Evolutionary conservation across 1,284 basidiomycete genomes (phyloP).

Genomic region (Ustilago cynodontis): DNA sequence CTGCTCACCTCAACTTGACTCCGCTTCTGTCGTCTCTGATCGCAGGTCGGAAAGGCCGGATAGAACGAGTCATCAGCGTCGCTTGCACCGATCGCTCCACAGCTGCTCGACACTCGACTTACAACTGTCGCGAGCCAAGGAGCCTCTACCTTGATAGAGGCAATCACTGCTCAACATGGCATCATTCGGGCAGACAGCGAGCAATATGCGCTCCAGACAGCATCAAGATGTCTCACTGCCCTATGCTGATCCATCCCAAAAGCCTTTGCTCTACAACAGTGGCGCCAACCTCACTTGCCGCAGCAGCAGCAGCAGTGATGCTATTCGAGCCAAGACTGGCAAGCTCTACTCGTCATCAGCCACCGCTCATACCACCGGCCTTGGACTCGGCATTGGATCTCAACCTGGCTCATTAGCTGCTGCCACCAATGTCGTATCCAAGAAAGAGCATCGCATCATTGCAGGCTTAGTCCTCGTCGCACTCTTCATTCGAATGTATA

Average conservation of each 20-base stretch:
- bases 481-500: conserved; percentile 57
- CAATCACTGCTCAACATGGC: conserved; percentile 33
- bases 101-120: too few relatives aligned
- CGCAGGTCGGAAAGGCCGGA: background rate
- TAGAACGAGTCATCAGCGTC: background rate
- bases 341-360: conserved; percentile 29
- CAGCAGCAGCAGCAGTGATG: conserved; percentile 29
- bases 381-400: conserved; percentile 50
- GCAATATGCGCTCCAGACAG: conserved; percentile 48
- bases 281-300: background rate
- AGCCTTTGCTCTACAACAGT: conserved; percentile 40
- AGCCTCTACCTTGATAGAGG: too few relatives aligned
- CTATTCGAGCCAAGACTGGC: conserved; percentile 26
- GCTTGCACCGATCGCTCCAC: too few relatives aligned
- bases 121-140: too few relatives aligned
- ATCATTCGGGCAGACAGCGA: conserved; percentile 47
- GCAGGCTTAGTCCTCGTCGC: conserved; percentile 40
- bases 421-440: conserved; percentile 32
- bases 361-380: conserved; percentile 32
- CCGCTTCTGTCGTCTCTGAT: background rate
- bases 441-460: conserved; percentile 40
- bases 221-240: conserved; percentile 13
- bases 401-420: conserved; percentile 45
- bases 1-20: background rate
- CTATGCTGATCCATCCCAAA: conserved; percentile 7